Evolutionary conservation across 495 filamentous ascomycete genomes (phyloP).

Genomic region (Bacidia gigantensis): DNA sequence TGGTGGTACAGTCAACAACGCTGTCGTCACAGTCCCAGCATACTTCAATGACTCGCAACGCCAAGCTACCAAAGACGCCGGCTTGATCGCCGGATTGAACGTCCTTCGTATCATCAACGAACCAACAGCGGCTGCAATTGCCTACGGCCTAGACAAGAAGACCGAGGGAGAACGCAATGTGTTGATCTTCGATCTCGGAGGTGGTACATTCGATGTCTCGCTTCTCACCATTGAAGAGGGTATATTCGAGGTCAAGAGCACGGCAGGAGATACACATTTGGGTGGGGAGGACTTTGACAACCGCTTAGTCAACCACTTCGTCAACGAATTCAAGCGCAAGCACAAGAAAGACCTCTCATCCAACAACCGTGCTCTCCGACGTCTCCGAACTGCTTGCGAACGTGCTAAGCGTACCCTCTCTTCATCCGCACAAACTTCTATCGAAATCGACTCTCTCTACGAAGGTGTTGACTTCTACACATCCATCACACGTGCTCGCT

Average conservation of each 20-base stretch:
- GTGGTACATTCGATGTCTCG: conserved; percentile 99
- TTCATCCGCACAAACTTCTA: conserved; percentile 90
- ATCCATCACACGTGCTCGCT: conserved; percentile 97
- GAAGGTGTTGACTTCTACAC: conserved; percentile 98
- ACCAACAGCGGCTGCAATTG: conserved; percentile 91
- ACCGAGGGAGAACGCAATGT: conserved; percentile 93
- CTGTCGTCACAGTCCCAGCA: conserved; percentile 93
- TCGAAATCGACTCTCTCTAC: conserved; percentile 97
- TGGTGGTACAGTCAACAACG: conserved; percentile 93
- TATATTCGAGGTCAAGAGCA: conserved; percentile 98
- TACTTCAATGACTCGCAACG: conserved; percentile 99
- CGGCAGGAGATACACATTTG: conserved; percentile 96
- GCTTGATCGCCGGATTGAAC: conserved; percentile 93
- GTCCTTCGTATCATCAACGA: conserved; percentile 99
- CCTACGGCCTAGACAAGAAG: conserved; percentile 98
- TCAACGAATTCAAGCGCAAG: conserved; percentile 84
- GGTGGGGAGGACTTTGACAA: conserved; percentile 99
- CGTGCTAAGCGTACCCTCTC: conserved; percentile 98
- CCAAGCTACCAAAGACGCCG: conserved; percentile 97
- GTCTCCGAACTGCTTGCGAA: conserved; percentile 97
- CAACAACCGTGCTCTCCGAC: conserved; percentile 92
- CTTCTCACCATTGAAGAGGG: conserved; percentile 97
- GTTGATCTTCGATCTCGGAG: conserved; percentile 97
- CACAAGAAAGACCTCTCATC: conserved; percentile 69
- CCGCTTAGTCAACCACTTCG: conserved; percentile 92